A percentile compares a stretch with the other conserved stretches of the same genome.
phyloP scores from a whole-genome alignment of 768 basidiomycete genomes.

The Tulasnella sp. region DNA sequence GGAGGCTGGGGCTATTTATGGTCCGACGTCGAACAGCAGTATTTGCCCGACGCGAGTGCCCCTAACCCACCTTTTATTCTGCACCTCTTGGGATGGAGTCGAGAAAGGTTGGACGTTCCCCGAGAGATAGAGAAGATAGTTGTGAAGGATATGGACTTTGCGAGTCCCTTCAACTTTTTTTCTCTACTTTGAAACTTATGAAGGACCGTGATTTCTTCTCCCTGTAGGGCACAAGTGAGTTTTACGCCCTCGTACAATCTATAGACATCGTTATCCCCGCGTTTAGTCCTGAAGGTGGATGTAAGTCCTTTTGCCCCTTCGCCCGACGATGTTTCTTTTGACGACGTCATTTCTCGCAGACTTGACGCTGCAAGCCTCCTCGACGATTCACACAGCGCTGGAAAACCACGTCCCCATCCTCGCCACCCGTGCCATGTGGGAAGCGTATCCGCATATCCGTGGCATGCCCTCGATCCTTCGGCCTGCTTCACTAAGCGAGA shows the following conservation, averaged over 20 bases:
- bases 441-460: background rate
- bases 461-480: background rate
- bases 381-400: background rate
- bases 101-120: background rate
- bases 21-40: background rate
- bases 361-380: background rate
- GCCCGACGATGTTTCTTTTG: background rate
- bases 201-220: background rate
- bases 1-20: background rate
- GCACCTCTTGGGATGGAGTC: background rate
- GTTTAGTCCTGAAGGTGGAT: background rate
- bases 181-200: background rate
- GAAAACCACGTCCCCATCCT: background rate
- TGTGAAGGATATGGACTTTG: background rate
- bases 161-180: background rate
- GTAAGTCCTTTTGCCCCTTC: background rate
- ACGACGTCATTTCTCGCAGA: background rate
- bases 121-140: background rate
- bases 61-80: background rate
- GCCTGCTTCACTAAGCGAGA: background rate
- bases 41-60: background rate
- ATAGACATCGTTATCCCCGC: background rate
- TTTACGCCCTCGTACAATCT: background rate
- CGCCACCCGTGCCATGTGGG: background rate
- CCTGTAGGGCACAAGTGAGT: background rate